Evolutionary conservation across 2,329 filamentous ascomycete species (phyloP), one percentile per base, ranked within the genome.

Genomic region (Cladosporium sp.): DNA sequence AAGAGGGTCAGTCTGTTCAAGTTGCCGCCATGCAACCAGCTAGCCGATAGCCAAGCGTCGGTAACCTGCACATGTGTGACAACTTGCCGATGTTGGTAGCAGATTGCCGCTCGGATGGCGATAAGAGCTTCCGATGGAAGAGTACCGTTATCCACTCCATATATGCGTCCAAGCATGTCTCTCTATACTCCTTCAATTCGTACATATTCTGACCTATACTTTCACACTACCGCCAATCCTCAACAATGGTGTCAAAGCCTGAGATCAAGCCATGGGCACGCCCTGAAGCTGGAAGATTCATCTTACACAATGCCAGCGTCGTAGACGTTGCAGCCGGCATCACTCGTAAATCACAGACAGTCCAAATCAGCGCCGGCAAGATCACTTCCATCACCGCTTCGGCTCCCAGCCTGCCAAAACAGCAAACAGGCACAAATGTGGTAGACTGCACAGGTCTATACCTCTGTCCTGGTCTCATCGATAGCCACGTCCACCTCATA

Each of bases 381-480:
- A 59, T 64, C 43, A 43, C 38, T 11, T 59, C 55, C 7, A 34
- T 47, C 34, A 51, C 25, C 3, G 9, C 5, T 20, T 49, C 5
- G 37, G 39, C 28, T 51, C 65, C 28, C 50, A 60, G 14, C 45
- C 64, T 17, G 58, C 71, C 19, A 65, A 71, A 50, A 51, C 49
- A 14, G 28, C 58, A 17, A 51, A 59, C 34, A 58, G 37, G 45
- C 15, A 15, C 60, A 11, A 59, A 22, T 8, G n/a, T 22, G 1
- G 60, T 78, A 38, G 72, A 80, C 61, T 63, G 76, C 0, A 50
- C 67, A 3, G 37, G 37, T 15, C 19, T 52, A 52, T 81, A 75
- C 62, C 60, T 81, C 22, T 76, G 72, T 52, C 78, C 78, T 1
- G 78, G 79, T 5, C 70, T 81, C 4, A 78, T 80, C 51, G 79